Base-by-base conservation (phyloP, 169 alveolate species). In the Theileria equi region DNA sequence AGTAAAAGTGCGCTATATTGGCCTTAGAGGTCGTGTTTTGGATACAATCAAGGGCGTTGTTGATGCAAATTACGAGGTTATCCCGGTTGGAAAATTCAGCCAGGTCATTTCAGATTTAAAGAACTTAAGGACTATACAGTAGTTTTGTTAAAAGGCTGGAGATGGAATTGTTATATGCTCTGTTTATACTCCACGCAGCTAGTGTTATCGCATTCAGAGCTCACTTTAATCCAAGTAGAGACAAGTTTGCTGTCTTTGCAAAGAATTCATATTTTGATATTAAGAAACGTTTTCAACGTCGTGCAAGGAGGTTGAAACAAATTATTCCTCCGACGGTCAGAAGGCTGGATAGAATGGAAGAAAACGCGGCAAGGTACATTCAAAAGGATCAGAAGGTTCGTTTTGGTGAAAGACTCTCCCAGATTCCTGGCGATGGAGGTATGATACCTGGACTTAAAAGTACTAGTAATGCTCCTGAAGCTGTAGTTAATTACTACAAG, bases 361-460 rank as follows among this genome's bases (percentile, higher is more conserved):
- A 77, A 6, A 35, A 21, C 38, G 16, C 31, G 11, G 13, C 60
- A 1, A 28, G 44, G 36, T 38, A 31, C 23, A 50, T 34, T 62
- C 60, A 61, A 7, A 8, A n/a, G 11, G 45, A 11, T 34, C 50
- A 43, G 49, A 4, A 11, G 8, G 19, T 1, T 40, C 31, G 60
- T 5, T 77, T 66, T 13, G 86, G 86, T 25, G 55, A 34, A 5
- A 65, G 72, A 2, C 60, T 77, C 1, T 77, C 86, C 17, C 73
- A 67, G 55, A 31, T 29, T 10, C 74, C 60, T 1, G 86, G 86
- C 0, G 86, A 77, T 29, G 86, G 86, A 2, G 86, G 86, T 2
- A 31, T 41, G 11, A 66, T 77, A n/a, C 74, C 80, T 2, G 21
- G 45, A 31, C 17, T 77, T 21, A 3, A 2, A 0, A 29, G 21